Evolutionary conservation across 306 rosid species (phyloP), one percentile per base, ranked within the genome.

Genomic region (Lotus japonicus): DNA sequence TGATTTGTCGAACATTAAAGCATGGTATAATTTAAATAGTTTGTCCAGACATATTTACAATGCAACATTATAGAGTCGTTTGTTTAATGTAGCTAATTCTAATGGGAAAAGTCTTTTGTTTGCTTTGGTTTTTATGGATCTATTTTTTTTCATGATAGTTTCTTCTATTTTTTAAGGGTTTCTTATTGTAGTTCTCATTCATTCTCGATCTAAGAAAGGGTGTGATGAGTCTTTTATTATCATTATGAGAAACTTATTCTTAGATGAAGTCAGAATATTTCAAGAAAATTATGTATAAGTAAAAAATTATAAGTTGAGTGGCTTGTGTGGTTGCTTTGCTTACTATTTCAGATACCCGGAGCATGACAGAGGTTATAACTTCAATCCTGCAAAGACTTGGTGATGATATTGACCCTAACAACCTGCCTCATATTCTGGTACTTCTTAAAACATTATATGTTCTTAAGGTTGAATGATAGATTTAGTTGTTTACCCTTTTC

Each of bases 341-440:
- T 86, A 63, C 56, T 79, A 75, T 62, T 76, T 71, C 75, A 95
- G 99, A 87, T 64, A 84, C 92, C 72, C 95, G 86, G 74, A 91
- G 82, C 84, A 83, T 95, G 81, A 75, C 91, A 11, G 97, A 88
- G 71, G 86, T 95, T 66, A 84, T 89, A 84, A 82, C 95, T 80
- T 74, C 97, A 31, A 84, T 95, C 67, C 76, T 95, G 81, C 97
- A 88, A 85, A 91, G 99, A 77, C 79, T 95, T 57, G 97, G 97
- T 56, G 81, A 82, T 75, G 99, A 91, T 64, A 95, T 95, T 73
- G 97, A 95, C 82, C 95, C 87, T 70, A 66, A 69, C 85, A 84
- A 85, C 65, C 75, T 95, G 62, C 99, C 99, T 73, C 99, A 91
- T 45, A 85, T 95, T 81, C 79, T 91, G 99, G 99, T 95, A 89